phyloP scores from a whole-genome alignment of 768 basidiomycete species.

The Mycena albidolilacea region DNA sequence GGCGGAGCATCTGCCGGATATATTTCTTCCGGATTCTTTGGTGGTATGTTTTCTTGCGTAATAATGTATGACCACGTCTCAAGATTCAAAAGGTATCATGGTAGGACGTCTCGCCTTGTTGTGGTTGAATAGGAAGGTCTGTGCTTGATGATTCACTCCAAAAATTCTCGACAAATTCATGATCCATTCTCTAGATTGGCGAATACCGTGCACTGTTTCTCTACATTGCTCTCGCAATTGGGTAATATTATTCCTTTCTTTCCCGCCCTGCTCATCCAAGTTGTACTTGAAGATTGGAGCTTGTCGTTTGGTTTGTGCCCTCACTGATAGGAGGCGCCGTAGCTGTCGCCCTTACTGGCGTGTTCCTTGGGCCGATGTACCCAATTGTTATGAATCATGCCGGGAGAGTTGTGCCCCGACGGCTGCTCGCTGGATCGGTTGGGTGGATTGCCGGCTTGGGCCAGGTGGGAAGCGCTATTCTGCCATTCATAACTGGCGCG shows the following conservation, averaged over 20 bases:
- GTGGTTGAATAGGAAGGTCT: slow-evolving; percentile 69
- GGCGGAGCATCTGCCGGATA: slow-evolving; percentile 66
- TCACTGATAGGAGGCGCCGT: slow-evolving; percentile 76
- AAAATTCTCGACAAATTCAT: background rate
- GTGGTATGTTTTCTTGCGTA: slow-evolving; percentile 9
- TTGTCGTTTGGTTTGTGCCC: slow-evolving; percentile 79
- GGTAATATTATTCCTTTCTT: slow-evolving; percentile 48
- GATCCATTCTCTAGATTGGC: slow-evolving; percentile 57
- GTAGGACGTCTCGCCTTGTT: slow-evolving; percentile 67
- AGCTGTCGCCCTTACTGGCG: slow-evolving; percentile 73
- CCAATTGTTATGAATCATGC: slow-evolving; percentile 81
- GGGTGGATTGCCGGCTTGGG: slow-evolving; percentile 81
- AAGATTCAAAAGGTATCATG: slow-evolving; percentile 60
- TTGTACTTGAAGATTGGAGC: slow-evolving; percentile 62
- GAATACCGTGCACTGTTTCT: slow-evolving; percentile 67
- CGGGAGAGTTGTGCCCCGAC: slow-evolving; percentile 71
- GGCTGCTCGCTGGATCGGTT: slow-evolving; percentile 74
- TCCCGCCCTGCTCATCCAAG: background rate
- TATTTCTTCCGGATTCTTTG: slow-evolving; percentile 64
- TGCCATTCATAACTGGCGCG: slow-evolving; percentile 80
- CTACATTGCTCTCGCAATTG: slow-evolving; percentile 65
- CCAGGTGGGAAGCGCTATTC: slow-evolving; percentile 77
- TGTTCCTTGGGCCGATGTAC: slow-evolving; percentile 82
- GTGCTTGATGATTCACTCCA: background rate
- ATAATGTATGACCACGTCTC: background rate